A percentile compares a stretch with the other conserved stretches of the same genome.
phyloP scores from a whole-genome alignment of 2,329 filamentous ascomycete species.

The Anthostomella pinea region DNA sequence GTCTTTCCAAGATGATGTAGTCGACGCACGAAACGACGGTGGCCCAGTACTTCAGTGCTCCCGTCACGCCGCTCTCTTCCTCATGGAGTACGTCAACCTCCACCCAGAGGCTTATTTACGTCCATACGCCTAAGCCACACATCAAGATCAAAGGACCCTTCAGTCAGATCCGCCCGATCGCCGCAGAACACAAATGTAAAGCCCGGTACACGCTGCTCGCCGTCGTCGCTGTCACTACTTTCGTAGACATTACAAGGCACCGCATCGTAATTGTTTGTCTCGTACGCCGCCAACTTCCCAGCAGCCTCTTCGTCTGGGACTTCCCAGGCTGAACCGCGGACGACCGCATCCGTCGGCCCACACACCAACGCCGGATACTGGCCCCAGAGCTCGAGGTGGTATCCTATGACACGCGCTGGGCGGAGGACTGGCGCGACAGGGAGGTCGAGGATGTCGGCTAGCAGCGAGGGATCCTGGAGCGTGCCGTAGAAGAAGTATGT shows the following conservation, averaged over 20 bases:
- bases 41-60: too few relatives aligned
- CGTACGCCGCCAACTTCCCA: conserved; percentile 17
- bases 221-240: conserved; percentile 15
- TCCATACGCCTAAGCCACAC: too few relatives aligned
- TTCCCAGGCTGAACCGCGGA: conserved; percentile 16
- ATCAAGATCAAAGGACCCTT: conserved; percentile 24
- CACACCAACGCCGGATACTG: conserved; percentile 15
- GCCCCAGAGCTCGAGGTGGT: conserved; percentile 11
- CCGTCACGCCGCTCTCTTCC: too few relatives aligned
- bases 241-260: conserved; percentile 7
- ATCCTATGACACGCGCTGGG: conserved; percentile 29
- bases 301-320: conserved; percentile 15
- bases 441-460: conserved; percentile 32
- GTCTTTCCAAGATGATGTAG: too few relatives aligned
- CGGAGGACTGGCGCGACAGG: conserved; percentile 20
- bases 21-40: too few relatives aligned
- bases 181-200: conserved; percentile 28
- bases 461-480: conserved; percentile 28
- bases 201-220: conserved; percentile 13
- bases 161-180: conserved; percentile 21
- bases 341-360: conserved; percentile 9
- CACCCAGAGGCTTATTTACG: too few relatives aligned
- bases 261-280: conserved; percentile 18
- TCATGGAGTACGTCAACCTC: too few relatives aligned
- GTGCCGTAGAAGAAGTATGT: conserved; percentile 45